These are phyloP conservation scores for Globisporangium mamillatum DNA, from an alignment of 352 stramenopile genomes.

Conservation along the genomic window DNA sequence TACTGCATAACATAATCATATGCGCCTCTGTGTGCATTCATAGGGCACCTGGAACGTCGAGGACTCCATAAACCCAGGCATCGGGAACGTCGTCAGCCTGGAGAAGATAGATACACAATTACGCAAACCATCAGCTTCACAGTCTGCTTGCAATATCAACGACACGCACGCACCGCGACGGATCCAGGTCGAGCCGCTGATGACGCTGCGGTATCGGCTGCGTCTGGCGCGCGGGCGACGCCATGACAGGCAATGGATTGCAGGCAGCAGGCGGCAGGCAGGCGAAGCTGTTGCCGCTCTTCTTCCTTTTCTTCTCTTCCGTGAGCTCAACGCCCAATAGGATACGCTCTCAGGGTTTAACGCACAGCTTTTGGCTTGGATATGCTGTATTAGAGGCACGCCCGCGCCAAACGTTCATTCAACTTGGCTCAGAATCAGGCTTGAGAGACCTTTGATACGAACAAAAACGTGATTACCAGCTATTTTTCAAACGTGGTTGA, in stretches of 20 bases:
- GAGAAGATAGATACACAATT: not conserved
- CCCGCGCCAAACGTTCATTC: not conserved
- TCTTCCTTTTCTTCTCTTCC: not conserved
- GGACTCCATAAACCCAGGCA: constrained; percentile 53
- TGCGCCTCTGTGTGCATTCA: not conserved
- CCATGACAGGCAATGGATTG: constrained; percentile 11
- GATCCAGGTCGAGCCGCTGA: constrained; percentile 41
- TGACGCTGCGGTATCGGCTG: constrained; percentile 30
- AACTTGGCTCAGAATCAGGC: constrained; percentile 1
- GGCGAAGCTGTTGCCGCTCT: not conserved
- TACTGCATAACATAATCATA: not conserved
- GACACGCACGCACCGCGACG: constrained; percentile 34
- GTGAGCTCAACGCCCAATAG: not conserved
- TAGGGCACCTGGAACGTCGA: constrained; percentile 36
- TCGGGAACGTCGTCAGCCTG: constrained; percentile 69
- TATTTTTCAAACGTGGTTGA: too few relatives aligned
- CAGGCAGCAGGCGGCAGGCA: not conserved
- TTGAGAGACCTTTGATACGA: not conserved
- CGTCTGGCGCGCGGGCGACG: constrained; percentile 29
- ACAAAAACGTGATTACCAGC: too few relatives aligned
- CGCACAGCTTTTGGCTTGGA: not conserved
- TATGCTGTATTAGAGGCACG: not conserved
- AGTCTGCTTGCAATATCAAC: not conserved
- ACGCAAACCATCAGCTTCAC: not conserved
- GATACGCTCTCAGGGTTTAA: not conserved